Percentiles rank a stretch among this genome's conserved stretches.
Conservation (phyloP, 768 basidiomycete species). For the Agaricus bisporus region DNA sequence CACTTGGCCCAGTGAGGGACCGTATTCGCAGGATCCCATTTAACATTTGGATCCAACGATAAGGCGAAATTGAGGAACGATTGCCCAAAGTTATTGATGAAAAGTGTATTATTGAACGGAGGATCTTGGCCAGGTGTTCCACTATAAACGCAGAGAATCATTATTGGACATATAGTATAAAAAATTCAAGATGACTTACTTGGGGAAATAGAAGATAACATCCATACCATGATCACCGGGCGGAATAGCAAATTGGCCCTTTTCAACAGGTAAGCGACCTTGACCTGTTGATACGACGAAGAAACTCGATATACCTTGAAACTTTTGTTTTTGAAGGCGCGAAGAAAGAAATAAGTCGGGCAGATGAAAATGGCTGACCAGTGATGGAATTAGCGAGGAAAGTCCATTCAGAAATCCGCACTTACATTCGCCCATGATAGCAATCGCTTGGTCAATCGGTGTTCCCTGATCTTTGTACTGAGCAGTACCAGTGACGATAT, state of each 20-base stretch:
- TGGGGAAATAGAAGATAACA: conserved; percentile 33
- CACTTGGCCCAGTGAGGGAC: conserved; percentile 31
- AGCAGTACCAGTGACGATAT: conserved; percentile 14
- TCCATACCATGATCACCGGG: conserved; percentile 34
- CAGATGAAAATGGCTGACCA: conserved; percentile 37
- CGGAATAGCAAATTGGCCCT: conserved; percentile 39
- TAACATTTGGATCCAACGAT: conserved; percentile 25
- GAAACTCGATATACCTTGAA: conserved; percentile 24
- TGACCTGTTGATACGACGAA: not conserved
- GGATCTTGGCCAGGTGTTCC: conserved; percentile 14
- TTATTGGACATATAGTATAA: not conserved
- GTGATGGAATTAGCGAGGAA: not conserved
- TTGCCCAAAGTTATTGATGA: conserved; percentile 29
- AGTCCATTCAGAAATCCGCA: not conserved
- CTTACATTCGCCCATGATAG: conserved; percentile 13
- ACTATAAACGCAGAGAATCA: not conserved
- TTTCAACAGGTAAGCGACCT: not conserved
- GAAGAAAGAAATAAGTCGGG: conserved; percentile 34
- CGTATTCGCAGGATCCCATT: conserved; percentile 21
- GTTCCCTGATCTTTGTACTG: conserved; percentile 3
- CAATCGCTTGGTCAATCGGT: conserved; percentile 4
- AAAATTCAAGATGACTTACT: conserved; percentile 22
- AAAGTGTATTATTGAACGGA: conserved; percentile 28
- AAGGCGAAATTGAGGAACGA: conserved; percentile 32
- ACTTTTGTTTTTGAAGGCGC: conserved; percentile 21